These are phyloP conservation scores for Aspergillus awamori DNA, from an alignment of 2,329 filamentous ascomycete species.

Conservation along the genomic window DNA sequence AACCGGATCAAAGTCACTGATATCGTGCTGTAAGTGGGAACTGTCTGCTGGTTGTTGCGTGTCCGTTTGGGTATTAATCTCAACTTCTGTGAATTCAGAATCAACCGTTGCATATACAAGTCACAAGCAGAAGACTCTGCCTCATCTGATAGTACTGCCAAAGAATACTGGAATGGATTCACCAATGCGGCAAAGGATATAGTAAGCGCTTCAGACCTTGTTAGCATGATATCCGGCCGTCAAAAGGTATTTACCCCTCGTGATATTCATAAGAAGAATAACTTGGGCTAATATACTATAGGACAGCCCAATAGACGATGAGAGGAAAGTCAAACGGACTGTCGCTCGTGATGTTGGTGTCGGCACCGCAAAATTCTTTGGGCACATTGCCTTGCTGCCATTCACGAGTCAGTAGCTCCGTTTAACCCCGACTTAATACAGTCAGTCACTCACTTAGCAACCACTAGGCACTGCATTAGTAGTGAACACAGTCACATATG, in stretches of 20 bases:
- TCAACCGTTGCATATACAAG: not conserved
- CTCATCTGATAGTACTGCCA: not conserved
- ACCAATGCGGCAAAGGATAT: not conserved
- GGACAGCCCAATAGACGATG: not conserved
- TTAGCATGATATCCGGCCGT: not conserved
- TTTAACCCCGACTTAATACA: not conserved
- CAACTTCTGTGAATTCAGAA: not conserved
- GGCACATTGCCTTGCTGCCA: not conserved
- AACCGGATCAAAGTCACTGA: not conserved
- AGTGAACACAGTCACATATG: slow-evolving; percentile 4
- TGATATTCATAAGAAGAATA: too few relatives aligned
- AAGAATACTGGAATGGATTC: not conserved
- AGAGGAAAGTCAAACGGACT: not conserved
- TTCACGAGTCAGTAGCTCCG: not conserved
- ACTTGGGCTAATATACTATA: not conserved
- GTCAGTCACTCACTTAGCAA: not conserved
- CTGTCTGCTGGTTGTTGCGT: not conserved
- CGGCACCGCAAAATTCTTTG: not conserved
- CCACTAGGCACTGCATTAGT: slow-evolving; percentile 2
- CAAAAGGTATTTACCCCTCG: not conserved
- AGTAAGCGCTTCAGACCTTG: not conserved
- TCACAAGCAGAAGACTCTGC: not conserved
- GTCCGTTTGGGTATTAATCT: not conserved
- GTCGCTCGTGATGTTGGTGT: not conserved
- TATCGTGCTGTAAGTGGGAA: not conserved